These are phyloP conservation scores for Gentiana dahurica DNA, from an alignment of 257 asterid species.

Conservation along the genomic window DNA sequence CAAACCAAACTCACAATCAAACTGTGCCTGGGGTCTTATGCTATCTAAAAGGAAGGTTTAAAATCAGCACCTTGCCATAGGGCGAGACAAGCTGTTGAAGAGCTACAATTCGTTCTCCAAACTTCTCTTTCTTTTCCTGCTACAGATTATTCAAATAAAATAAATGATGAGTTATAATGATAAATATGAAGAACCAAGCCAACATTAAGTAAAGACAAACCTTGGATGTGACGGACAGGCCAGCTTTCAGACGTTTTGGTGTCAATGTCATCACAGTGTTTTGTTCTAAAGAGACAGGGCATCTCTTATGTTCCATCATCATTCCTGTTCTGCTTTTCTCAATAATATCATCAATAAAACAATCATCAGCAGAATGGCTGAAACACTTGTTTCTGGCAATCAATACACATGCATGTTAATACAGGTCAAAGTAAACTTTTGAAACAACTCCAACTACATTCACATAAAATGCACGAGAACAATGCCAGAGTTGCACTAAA, in stretches of 20 bases:
- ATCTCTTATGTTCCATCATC: slow-evolving; percentile 84
- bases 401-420: background rate
- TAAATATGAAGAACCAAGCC: background rate
- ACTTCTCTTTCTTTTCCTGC: slow-evolving; percentile 86
- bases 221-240: slow-evolving; percentile 56
- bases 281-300: slow-evolving; percentile 49
- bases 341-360: slow-evolving; percentile 10
- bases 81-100: slow-evolving; percentile 97
- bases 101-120: slow-evolving; percentile 65
- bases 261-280: slow-evolving; percentile 40
- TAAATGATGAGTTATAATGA: background rate
- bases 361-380: background rate
- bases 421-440: background rate
- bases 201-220: slow-evolving; percentile 19
- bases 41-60: background rate
- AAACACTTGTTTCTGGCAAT: background rate
- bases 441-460: background rate
- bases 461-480: no score
- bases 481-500: no score
- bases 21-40: no score
- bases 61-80: slow-evolving; percentile 59
- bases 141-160: background rate
- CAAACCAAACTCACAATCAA: no score
- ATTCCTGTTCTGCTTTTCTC: slow-evolving; percentile 19
- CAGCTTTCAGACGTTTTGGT: slow-evolving; percentile 58